phyloP scores from a whole-genome alignment of 306 rosid species.

The Coriaria nepalensis region DNA sequence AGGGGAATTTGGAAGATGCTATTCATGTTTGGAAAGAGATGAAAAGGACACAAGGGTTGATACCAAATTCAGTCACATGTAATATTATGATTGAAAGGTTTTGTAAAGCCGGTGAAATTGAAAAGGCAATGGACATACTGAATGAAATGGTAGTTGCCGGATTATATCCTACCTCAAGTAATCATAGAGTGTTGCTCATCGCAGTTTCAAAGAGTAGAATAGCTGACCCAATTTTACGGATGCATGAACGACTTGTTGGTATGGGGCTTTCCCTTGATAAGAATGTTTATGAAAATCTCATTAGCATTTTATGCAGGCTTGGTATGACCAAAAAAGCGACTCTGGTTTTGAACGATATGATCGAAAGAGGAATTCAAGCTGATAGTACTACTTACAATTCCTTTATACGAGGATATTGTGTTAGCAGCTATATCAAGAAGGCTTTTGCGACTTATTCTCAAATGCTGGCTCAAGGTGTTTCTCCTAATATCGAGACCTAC shows the following conservation, averaged over 20 bases:
- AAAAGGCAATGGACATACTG: constrained; percentile 45
- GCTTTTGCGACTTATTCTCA: constrained; percentile 44
- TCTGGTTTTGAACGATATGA: constrained; percentile 51
- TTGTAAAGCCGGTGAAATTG: constrained; percentile 50
- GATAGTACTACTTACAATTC: constrained; percentile 63
- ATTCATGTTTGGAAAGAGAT: constrained; percentile 59
- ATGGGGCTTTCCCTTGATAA: constrained; percentile 49
- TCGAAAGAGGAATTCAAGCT: constrained; percentile 33
- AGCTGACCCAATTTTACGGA: constrained; percentile 45
- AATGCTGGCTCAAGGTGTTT: constrained; percentile 47
- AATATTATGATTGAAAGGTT: constrained; percentile 52
- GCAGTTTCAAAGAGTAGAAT: constrained; percentile 46
- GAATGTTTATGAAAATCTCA: constrained; percentile 53
- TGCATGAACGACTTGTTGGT: constrained; percentile 49
- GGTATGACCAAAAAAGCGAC: constrained; percentile 81
- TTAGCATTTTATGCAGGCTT: constrained; percentile 49
- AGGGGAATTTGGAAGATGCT: constrained; percentile 47
- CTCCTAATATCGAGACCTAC: constrained; percentile 59
- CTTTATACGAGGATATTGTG: constrained; percentile 54
- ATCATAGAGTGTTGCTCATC: constrained; percentile 48
- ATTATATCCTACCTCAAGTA: constrained; percentile 29
- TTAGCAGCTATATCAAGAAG: constrained; percentile 47
- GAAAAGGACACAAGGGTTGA: constrained; percentile 41
- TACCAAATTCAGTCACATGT: constrained; percentile 43
- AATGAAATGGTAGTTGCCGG: constrained; percentile 48